These are phyloP conservation scores for Citrus mangshanensis DNA, from an alignment of 345 rosid genomes.

Conservation along the genomic window DNA sequence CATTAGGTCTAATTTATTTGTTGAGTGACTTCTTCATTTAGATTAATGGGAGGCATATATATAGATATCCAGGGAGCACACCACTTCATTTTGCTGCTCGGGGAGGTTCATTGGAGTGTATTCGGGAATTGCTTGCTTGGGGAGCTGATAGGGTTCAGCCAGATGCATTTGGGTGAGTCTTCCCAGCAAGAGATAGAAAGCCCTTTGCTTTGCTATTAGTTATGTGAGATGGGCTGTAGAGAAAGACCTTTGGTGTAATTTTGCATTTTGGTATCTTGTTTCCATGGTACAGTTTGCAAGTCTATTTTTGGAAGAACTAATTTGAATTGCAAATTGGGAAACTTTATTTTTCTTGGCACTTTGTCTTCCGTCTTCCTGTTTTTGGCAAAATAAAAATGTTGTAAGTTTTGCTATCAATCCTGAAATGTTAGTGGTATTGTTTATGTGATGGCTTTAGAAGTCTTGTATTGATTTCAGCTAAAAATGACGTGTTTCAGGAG, in stretches of 20 bases:
- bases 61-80: conserved; percentile 37
- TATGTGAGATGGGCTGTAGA: neutral
- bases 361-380: neutral
- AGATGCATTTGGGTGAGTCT: conserved; percentile 38
- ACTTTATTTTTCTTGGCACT: neutral
- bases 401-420: neutral
- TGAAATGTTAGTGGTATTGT: neutral
- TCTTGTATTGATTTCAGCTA: neutral
- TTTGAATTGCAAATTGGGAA: neutral
- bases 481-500: conserved; percentile 31
- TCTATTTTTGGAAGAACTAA: neutral
- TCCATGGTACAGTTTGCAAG: neutral
- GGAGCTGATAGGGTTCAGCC: conserved; percentile 57
- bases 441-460: neutral
- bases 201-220: neutral
- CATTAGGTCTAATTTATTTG: neutral
- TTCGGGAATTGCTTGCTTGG: conserved; percentile 54
- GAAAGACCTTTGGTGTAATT: neutral
- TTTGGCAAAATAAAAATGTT: neutral
- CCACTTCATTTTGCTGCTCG: conserved; percentile 48
- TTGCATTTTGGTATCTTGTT: neutral
- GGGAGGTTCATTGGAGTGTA: conserved; percentile 43
- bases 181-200: neutral
- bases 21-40: neutral
- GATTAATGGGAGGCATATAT: neutral